Evolutionary conservation across 768 basidiomycete species (phyloP).

Genomic region (Psilocybe cubensis): DNA sequence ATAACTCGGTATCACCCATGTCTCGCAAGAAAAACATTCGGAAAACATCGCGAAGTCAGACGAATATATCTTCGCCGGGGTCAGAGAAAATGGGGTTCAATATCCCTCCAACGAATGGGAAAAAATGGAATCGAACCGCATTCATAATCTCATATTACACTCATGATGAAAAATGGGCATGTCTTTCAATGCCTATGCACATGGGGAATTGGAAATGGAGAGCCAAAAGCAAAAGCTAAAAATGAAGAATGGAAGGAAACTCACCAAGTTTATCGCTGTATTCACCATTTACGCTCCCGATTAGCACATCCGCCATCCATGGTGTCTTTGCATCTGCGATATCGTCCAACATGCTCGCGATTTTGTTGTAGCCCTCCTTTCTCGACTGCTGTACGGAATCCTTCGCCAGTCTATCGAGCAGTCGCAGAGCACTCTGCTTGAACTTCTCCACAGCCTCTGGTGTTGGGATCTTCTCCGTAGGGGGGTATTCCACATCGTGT

Average conservation of each 20-base stretch:
- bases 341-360: constrained; percentile 75
- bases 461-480: constrained; percentile 49
- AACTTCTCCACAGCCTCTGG: constrained; percentile 65
- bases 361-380: constrained; percentile 71
- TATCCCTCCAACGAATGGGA: background rate
- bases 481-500: constrained; percentile 53
- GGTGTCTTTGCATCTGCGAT: constrained; percentile 62
- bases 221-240: background rate
- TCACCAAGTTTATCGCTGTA: constrained; percentile 75
- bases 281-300: constrained; percentile 65
- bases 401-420: constrained; percentile 67
- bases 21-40: background rate
- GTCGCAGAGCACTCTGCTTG: constrained; percentile 64
- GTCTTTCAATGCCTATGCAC: constrained; percentile 2
- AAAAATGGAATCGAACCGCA: too few relatives aligned
- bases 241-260: constrained; percentile 28
- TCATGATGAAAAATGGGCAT: constrained; percentile 2
- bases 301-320: constrained; percentile 80
- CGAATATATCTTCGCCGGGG: background rate
- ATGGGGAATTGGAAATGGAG: background rate
- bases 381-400: constrained; percentile 52
- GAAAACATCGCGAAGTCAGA: background rate
- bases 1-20: background rate
- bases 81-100: background rate
- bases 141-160: too few relatives aligned